Evolutionary conservation across 2,329 filamentous ascomycete genomes (phyloP).

Genomic region (Fusarium sp.): DNA sequence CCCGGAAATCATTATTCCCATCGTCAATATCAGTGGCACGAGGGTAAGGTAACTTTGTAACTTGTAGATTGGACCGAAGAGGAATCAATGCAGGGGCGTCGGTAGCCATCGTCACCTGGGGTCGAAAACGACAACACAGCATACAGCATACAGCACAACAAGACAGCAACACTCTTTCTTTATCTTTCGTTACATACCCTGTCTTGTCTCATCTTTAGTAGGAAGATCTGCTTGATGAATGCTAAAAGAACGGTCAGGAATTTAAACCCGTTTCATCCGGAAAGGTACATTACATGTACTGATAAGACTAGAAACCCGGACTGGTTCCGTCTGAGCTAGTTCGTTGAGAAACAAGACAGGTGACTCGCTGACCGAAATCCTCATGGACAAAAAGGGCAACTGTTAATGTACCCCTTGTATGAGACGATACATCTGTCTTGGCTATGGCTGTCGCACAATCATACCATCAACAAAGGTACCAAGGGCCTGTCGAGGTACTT

Average conservation of each 20-base stretch:
- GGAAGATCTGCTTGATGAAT: constrained; percentile 16
- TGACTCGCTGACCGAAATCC: constrained; percentile 35
- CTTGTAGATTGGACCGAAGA: constrained; percentile 15
- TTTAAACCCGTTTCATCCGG: constrained; percentile 26
- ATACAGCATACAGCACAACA: neutral
- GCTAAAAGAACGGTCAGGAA: constrained; percentile 35
- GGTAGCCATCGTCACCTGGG: constrained; percentile 35
- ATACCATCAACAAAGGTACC: constrained; percentile 25
- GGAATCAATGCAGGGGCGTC: constrained; percentile 36
- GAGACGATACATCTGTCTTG: constrained; percentile 31
- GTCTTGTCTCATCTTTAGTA: constrained; percentile 14
- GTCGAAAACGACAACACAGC: constrained; percentile 29
- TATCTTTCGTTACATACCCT: constrained; percentile 26
- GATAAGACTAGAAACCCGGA: constrained; percentile 42
- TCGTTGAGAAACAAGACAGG: constrained; percentile 22
- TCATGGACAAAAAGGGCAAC: constrained; percentile 34
- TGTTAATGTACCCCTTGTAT: constrained; percentile 25
- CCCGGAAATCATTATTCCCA: constrained; percentile 24
- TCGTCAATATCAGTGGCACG: neutral
- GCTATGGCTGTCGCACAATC: constrained; percentile 1
- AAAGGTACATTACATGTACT: constrained; percentile 41
- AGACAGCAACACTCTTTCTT: constrained; percentile 35
- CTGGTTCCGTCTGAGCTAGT: constrained; percentile 34
- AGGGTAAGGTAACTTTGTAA: constrained; percentile 42
- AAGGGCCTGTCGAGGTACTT: constrained; percentile 24